phyloP scores from a whole-genome alignment of 2,329 filamentous ascomycete genomes.

The Exophiala aquamarina region DNA sequence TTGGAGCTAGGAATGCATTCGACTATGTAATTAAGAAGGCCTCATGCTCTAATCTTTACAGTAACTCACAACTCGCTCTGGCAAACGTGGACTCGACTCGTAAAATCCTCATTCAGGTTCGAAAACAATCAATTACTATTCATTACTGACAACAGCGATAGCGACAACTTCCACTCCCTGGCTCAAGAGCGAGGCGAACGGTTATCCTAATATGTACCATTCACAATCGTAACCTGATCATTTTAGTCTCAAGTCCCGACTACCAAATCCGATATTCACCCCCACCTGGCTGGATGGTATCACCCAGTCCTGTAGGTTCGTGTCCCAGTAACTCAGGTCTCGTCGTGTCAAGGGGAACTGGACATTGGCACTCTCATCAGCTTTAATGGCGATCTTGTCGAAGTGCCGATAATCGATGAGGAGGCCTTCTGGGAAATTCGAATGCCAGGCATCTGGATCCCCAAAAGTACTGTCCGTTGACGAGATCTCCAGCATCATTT shows the following conservation, averaged over 20 bases:
- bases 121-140: no score
- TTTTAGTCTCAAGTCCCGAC: slow-evolving; percentile 20
- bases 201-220: no score
- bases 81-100: no score
- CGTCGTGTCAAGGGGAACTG: slow-evolving; percentile 56
- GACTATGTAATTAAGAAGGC: no score
- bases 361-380: slow-evolving; percentile 49
- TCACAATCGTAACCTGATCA: no score
- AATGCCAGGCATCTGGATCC: slow-evolving; percentile 60
- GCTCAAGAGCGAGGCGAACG: no score
- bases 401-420: slow-evolving; percentile 81
- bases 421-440: slow-evolving; percentile 72
- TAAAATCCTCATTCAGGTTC: no score
- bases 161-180: no score
- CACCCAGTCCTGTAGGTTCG: slow-evolving; percentile 58
- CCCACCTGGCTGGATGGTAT: slow-evolving; percentile 15
- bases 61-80: no score
- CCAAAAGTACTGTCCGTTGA: slow-evolving; percentile 20
- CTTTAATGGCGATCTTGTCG: slow-evolving; percentile 55
- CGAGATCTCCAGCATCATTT: slow-evolving; percentile 40
- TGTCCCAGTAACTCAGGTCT: slow-evolving; percentile 67
- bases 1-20: no score
- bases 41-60: no score
- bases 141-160: no score
- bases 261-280: slow-evolving; percentile 23